A percentile compares a stretch with the other conserved stretches of the same genome.
Conservation (phyloP, 306 rosid species). For the Quercus engelmannii region DNA sequence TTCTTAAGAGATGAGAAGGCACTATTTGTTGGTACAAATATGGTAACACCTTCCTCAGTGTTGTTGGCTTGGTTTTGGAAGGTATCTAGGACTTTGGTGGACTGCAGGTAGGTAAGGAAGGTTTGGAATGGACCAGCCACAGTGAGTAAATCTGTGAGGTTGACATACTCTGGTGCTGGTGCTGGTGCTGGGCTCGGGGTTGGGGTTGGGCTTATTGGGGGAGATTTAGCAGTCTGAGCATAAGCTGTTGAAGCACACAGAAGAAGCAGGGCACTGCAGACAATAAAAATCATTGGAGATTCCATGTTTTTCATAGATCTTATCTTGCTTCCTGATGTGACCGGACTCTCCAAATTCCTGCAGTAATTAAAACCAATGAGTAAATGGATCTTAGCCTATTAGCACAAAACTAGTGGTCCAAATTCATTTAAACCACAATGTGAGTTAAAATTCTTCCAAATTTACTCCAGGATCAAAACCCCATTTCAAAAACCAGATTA, state of each 20-base stretch:
- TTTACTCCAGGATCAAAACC: slow-evolving; percentile 8
- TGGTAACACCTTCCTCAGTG: slow-evolving; percentile 84
- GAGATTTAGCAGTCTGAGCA: slow-evolving; percentile 64
- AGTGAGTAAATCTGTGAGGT: slow-evolving; percentile 65
- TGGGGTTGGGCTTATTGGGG: slow-evolving; percentile 58
- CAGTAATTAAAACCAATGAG: slow-evolving; percentile 2
- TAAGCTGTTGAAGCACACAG: slow-evolving; percentile 46
- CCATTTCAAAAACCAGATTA: background rate
- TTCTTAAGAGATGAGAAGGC: slow-evolving; percentile 61
- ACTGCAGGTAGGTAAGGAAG: slow-evolving; percentile 62
- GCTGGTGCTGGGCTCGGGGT: slow-evolving; percentile 64
- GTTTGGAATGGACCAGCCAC: slow-evolving; percentile 94
- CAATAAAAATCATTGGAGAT: slow-evolving; percentile 39
- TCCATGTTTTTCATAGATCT: slow-evolving; percentile 41
- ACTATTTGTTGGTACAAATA: slow-evolving; percentile 76
- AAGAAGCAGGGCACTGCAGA: slow-evolving; percentile 43
- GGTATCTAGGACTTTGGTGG: slow-evolving; percentile 81
- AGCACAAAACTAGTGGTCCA: background rate
- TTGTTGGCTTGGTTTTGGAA: slow-evolving; percentile 94
- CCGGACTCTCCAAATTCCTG: slow-evolving; percentile 72
- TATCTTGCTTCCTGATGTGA: slow-evolving; percentile 7
- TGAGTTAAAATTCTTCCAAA: background rate
- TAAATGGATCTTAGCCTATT: slow-evolving; percentile 28
- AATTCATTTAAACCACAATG: slow-evolving; percentile 15
- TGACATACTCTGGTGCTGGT: slow-evolving; percentile 63